Evolutionary conservation across 208 protist genomes (phyloP).

Genomic region (Trypanosoma grayi): DNA sequence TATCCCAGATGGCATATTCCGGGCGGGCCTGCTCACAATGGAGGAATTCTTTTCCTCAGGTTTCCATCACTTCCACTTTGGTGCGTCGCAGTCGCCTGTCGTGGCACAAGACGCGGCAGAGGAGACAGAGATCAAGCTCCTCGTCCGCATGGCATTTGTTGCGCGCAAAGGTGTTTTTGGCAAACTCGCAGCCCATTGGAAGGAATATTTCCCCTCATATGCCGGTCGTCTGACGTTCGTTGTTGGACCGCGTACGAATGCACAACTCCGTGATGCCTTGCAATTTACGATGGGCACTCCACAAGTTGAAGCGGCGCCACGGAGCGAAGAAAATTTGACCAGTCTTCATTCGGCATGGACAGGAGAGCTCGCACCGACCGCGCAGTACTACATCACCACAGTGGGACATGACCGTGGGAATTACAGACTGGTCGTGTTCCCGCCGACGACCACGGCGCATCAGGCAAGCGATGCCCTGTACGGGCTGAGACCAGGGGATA

Average conservation of each 20-base stretch:
- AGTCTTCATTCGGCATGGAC: background rate
- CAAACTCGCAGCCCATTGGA: constrained; percentile 25
- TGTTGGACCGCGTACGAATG: constrained; percentile 1
- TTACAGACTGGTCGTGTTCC: constrained; percentile 21
- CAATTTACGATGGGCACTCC: background rate
- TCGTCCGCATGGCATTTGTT: constrained; percentile 65
- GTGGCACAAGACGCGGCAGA: background rate
- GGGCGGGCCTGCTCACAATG: constrained; percentile 46
- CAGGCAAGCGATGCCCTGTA: background rate
- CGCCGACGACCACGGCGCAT: background rate
- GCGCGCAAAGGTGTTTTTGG: constrained; percentile 23
- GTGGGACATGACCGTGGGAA: constrained; percentile 26
- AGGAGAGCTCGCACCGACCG: constrained; percentile 1
- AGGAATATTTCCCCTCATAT: constrained; percentile 8
- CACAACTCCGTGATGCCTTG: constrained; percentile 5
- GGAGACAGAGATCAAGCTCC: constrained; percentile 36
- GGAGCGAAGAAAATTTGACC: background rate
- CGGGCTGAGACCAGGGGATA: constrained; percentile 40
- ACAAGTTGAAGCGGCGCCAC: background rate
- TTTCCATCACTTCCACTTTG: constrained; percentile 70
- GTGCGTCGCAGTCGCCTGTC: constrained; percentile 22
- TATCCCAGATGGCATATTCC: constrained; percentile 64
- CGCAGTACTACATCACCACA: constrained; percentile 21
- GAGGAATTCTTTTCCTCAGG: constrained; percentile 49
- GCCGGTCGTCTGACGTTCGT: constrained; percentile 18